Base-by-base conservation (phyloP, 2,329 filamentous ascomycete genomes). In the Scorias spongiosa region DNA sequence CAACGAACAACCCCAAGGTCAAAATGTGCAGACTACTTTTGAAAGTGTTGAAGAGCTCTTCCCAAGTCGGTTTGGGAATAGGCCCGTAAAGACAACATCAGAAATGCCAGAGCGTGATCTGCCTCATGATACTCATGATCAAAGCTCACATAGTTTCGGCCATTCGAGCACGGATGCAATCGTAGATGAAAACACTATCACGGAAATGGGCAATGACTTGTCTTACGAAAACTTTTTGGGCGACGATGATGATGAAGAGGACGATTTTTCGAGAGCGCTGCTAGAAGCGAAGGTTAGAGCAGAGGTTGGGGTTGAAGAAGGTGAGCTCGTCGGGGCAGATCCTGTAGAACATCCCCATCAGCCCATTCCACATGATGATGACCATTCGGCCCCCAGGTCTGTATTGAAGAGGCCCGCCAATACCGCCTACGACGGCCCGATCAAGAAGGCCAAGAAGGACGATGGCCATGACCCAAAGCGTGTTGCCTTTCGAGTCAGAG, bases 21-120 rank as follows among this genome's bases (percentile, higher is more conserved):
- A 70, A 4, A 63, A 64, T 2, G 67, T 95, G n/a, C 81, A 80
- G 52, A 93, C 89, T 1, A 75, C 78, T 1, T 63, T 93, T 34
- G 76, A 93, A 55, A 88, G 89, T 42, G 80, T 96, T 1, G 81
- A 88, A 57, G 89, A 96, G 57, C 68, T 98, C 12, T 94, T 83
- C 57, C 81, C 84, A 0, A 71, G 75, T 15, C 82, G 77, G 40
- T 62, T 87, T 7, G 20, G 20, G 20, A 26, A 26, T 26, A 26
- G 7, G 7, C 20, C 20, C 7, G 20, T 26, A 26, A 26, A 26
- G 20, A 17, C 50, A 17, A 57, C 43, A 30, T 43, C 51, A 11
- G 51, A 51, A 5, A 53, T 49, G 39, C 30, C 4, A 26, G 20
- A 26, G 20, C 3, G 7, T 4, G 20, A 26, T 26, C 20, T 3